Evolutionary conservation across 129 eudicot genomes (phyloP), one percentile per base, ranked within the genome.

Genomic region (Escallonia herrerae): DNA sequence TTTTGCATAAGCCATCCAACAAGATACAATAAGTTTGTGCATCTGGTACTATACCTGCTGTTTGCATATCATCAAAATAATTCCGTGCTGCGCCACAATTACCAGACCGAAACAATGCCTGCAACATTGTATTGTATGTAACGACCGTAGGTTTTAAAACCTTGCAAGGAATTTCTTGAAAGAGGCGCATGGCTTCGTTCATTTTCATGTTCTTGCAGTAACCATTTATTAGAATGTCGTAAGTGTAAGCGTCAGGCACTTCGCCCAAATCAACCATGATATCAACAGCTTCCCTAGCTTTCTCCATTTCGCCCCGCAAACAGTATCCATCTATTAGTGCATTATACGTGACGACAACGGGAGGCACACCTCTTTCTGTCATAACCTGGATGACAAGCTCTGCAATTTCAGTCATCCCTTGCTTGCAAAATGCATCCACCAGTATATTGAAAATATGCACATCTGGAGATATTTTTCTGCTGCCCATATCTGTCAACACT

Each of bases 1-100:
- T 81, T 43, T 77, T 82, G 52, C 80, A 77, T n/a, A 82, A 63
- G 54, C 83, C 83, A 42, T 82, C 83, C 8, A 82, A 56, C 55
- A 77, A 66, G 49, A 74, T 64, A 4, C 70, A 43, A 51, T 74
- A 81, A 46, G 78, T 78, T 8, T 62, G 47, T 13, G 66, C 53
- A 74, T 74, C 40, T 33, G 75, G 80, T 38, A 63, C 60, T 10
- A 58, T 0, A 6, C 69, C 75, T 3, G 15, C 7, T 7, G 67
- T 6, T 40, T 73, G 70, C 80, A 77, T 77, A 43, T 77, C 62
- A 42, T 64, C 48, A 42, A 81, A 61, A 8, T 66, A 72, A 45
- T 74, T 47, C 38, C 52, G 22, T 39, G 80, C 82, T 33, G 59
- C 70, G 13, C 15, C 60, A 14, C 63, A 69, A 59, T 70, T 62